Base-by-base conservation (phyloP, 2,329 filamentous ascomycete genomes). In the Curvularia spicifera region DNA sequence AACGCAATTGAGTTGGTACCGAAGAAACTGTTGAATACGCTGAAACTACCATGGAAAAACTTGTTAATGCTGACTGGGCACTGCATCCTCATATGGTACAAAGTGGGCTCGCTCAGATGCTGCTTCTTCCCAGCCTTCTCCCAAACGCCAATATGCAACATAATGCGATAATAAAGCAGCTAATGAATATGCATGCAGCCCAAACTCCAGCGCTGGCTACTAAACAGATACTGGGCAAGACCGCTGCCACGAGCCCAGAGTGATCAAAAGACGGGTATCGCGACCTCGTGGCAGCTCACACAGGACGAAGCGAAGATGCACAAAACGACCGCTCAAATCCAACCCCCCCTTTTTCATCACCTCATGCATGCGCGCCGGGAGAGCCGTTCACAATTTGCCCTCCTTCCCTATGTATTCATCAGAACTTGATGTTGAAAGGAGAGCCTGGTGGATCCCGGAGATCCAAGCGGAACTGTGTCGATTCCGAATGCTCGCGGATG, bases 371-470 rank as follows among this genome's bases (percentile, higher is more conserved):
- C 63, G 49, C 64, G 26, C 45, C 40, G 20, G 48, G 20, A 18
- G 37, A 15, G 31, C 33, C 8, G 43, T 45, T 13, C 35, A 26
- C 43, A 39, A 42, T 33, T 26, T 10, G 42, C 28, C 28, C 10
- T 8, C 53, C 58, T 35, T 35, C 31, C 44, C 55, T 53, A 37
- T 59, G 37, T 33, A 43, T 63, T 60, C 47, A 22, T 68, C 71
- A 75, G 53, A 76, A 76, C 47, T 76, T 75, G 57, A 76, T 72
- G 56, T 74, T 72, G 61, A 77, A 77, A 39, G 74, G 74, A 18
- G 74, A 77, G 59, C 69, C 72, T 43, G 74, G 74, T 39, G 71
- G 72, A 52, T 76, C 73, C 56, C 59, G 72, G 54, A 76, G 57
- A 40, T 75, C 72, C 39, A 76, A 62, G 53, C 73, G 69, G 55